Evolutionary conservation across 768 basidiomycete genomes (phyloP), one percentile per base, ranked within the genome.

Genomic region (Boletus rubropictus): DNA sequence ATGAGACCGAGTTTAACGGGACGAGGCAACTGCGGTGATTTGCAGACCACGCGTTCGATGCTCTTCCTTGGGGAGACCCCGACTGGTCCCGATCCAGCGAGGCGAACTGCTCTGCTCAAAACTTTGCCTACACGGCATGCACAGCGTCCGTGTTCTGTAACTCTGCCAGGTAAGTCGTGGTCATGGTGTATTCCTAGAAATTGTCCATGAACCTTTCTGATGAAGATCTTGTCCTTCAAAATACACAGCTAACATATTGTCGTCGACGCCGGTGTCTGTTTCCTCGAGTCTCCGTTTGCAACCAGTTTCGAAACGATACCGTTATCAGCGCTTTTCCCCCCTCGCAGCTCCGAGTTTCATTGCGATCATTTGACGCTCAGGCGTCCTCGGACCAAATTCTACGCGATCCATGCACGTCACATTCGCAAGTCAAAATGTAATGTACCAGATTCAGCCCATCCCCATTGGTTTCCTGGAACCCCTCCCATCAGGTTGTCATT

Each of bases 401-500:
- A 10, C 24, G 29, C 14, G 5, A 33, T 35, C 33, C 51, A 46
- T 28, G 10, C 7, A 40, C 17, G 22, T 35, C 42, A 25, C 17
- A 48, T 39, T 18, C 17, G 18, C 36, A 12, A 33, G 24, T 29
- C 47, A 38, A 32, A 25, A 27, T 5, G 22, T 11, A 12, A n/a
- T 17, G 29, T 32, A 44, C 20, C 36, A 12, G 32, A 35, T 11
- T 14, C 18, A 25, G 20, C 18, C 45, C 29, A 43, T 28, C 18
- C 11, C 39, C 51, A 39, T 46, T 46, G 55, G 33, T 12, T 27
- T 18, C 14, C 14, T 35, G 47, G 51, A 45, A 22, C 15, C 18
- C 5, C 14, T 32, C 42, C 37, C 10, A 7, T 38, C 43, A 25
- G 46, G 29, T 24, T 25, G 24, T n/a, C 46, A 39, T 38, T 20